phyloP scores from a whole-genome alignment of 495 filamentous ascomycete species.

The Amphirosellinia nigrospora region DNA sequence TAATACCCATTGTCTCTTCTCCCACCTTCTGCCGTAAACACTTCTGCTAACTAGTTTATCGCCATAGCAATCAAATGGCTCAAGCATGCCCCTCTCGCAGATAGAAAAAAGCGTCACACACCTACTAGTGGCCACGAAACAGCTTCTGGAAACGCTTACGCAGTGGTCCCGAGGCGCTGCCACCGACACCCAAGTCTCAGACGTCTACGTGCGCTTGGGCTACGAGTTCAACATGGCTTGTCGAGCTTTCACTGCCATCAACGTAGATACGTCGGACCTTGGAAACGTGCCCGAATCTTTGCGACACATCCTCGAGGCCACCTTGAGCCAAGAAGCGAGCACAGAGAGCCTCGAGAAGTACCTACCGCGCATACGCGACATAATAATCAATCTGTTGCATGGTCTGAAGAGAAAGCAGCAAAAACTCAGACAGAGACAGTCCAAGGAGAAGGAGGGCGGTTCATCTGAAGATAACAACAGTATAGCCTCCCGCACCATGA shows the following conservation, averaged over 20 bases:
- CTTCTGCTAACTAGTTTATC: constrained; percentile 12
- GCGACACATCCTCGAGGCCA: constrained; percentile 90
- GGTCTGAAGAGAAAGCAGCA: constrained; percentile 96
- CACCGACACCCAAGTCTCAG: constrained; percentile 91
- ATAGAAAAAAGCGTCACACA: constrained; percentile 99
- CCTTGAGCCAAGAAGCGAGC: constrained; percentile 94
- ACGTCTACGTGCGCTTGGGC: constrained; percentile 95
- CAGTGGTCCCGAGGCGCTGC: constrained; percentile 93
- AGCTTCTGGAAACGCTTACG: constrained; percentile 94
- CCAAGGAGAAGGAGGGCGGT: constrained; percentile 66
- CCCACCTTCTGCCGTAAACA: neutral
- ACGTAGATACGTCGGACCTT: constrained; percentile 90
- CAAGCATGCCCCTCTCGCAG: constrained; percentile 70
- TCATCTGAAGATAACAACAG: constrained; percentile 50
- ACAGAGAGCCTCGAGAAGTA: constrained; percentile 89
- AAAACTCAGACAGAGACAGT: constrained; percentile 79
- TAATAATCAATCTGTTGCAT: constrained; percentile 96
- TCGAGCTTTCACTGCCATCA: constrained; percentile 92
- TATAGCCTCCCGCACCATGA: constrained; percentile 61
- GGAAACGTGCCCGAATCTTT: constrained; percentile 93
- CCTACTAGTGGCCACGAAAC: constrained; percentile 95
- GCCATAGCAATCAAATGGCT: constrained; percentile 49
- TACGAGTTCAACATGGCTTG: constrained; percentile 99
- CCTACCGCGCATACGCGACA: constrained; percentile 91
- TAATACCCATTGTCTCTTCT: constrained; percentile 2